Evolutionary conservation across 345 rosid species (phyloP).

Genomic region (Sisymbrium altissimum): DNA sequence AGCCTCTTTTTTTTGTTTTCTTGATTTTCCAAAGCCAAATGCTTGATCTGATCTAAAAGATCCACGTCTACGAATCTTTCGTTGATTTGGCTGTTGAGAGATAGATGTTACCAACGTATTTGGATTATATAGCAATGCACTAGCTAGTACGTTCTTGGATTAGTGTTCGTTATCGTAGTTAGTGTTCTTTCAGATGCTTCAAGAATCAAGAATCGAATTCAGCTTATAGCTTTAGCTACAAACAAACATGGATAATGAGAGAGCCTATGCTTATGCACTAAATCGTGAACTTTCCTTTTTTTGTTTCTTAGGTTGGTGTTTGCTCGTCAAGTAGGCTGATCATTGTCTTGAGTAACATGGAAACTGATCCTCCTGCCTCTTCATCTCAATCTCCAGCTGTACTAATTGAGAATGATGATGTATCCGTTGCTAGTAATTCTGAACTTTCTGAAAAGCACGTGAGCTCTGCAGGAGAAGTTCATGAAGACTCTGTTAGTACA

Average conservation of each 20-base stretch:
- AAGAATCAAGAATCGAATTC: neutral
- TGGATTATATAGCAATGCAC: no score
- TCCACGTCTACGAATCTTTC: neutral
- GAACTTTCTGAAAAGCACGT: conserved; percentile 10
- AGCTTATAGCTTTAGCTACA: neutral
- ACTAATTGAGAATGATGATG: conserved; percentile 14
- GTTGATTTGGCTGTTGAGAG: neutral
- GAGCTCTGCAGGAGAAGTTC: conserved; percentile 15
- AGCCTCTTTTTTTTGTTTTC: neutral
- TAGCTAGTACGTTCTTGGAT: no score
- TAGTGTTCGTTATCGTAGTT: no score
- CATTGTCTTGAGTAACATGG: conserved; percentile 38
- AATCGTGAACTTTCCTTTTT: neutral
- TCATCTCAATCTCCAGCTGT: conserved; percentile 36
- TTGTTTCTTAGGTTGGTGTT: conserved; percentile 8
- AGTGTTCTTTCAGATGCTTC: neutral
- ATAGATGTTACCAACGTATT: no score
- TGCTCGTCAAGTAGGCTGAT: neutral
- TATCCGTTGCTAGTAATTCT: neutral
- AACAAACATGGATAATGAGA: no score
- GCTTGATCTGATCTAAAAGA: no score
- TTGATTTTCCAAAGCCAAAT: neutral
- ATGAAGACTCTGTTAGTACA: neutral
- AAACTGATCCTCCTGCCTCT: conserved; percentile 39
- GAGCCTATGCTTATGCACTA: neutral